Base-by-base conservation (phyloP, 148 eudicot species). In the Arbutus unedo region DNA sequence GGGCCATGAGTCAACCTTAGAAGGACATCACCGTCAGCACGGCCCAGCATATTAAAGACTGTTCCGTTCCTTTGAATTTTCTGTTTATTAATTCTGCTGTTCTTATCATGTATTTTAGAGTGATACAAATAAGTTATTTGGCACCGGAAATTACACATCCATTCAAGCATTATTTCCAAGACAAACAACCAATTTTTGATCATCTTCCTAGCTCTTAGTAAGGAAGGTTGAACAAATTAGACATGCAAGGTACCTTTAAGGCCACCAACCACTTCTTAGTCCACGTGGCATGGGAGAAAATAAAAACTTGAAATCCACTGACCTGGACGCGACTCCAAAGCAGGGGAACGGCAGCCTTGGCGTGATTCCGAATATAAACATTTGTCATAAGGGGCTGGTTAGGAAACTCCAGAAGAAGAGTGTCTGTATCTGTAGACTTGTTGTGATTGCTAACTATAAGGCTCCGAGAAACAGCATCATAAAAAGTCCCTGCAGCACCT, bases 291-390 rank as follows among this genome's bases (percentile, higher is more conserved):
- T 25, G 51, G 74, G 21, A 13, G 19, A 74, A 85, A 84, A 38
- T n/a, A 57, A 74, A 45, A 5, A 81, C 8, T 38, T 19, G 4
- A 60, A 75, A 45, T 49, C 76, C 56, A 86, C 93, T 76, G 41
- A 94, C 99, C 99, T 97, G 99, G 72, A 97, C 97, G 41, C 99
- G 95, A 84, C 97, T 93, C 94, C 97, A 97, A 82, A 90, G 93
- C 91, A 97, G 87, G 44, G 98, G 99, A 81, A 97, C 96, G 59
- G 96, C 77, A 76, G 97, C 98, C 88, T 89, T 94, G 19, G 94
- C 99, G 74, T 82, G 90, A 87, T 94, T 90, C 31, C 83, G 87
- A 51, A 97, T 93, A 80, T 91, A 91, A 41, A 97, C 93, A 89
- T 97, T 97, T 62, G 99, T 92, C 94, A 94, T 90, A 80, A 94